Conservation (phyloP, 2,329 filamentous ascomycete genomes). For the Colletotrichum brevisporum region DNA sequence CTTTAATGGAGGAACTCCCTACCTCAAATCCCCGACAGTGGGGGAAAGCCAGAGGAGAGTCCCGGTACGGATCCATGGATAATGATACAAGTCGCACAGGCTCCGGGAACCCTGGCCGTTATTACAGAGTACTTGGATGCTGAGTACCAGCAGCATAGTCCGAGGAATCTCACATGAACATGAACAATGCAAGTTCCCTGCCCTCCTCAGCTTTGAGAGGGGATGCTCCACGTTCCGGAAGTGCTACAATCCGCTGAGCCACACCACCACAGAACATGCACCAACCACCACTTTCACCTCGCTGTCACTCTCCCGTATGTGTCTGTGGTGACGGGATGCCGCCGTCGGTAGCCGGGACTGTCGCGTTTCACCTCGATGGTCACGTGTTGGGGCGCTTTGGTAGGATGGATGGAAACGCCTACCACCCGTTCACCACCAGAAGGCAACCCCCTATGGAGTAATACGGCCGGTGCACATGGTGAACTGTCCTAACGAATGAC, state of each 20-base stretch:
- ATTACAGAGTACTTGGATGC: no score
- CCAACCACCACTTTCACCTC: slow-evolving; percentile 32
- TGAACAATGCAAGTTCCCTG: slow-evolving; percentile 24
- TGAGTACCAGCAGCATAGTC: background rate
- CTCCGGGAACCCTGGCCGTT: no score
- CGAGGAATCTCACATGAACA: slow-evolving; percentile 6
- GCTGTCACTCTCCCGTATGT: slow-evolving; percentile 5
- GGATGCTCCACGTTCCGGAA: slow-evolving; percentile 30
- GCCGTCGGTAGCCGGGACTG: slow-evolving; percentile 28
- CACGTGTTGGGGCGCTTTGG: slow-evolving; percentile 28
- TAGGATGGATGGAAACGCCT: background rate
- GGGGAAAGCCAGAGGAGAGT: background rate
- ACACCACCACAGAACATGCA: slow-evolving; percentile 35
- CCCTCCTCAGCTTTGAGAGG: slow-evolving; percentile 25
- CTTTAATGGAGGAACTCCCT: slow-evolving; percentile 6
- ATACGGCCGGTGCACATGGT: no score
- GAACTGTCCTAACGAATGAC: no score
- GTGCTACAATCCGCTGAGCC: slow-evolving; percentile 29
- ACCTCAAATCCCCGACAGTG: background rate
- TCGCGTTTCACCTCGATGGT: slow-evolving; percentile 35
- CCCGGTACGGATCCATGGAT: no score
- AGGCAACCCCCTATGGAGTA: no score
- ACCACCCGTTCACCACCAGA: background rate
- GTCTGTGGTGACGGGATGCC: slow-evolving; percentile 13
- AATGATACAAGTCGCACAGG: no score